These are phyloP conservation scores for Mortierella sp. DNA, from an alignment of 371 early-diverging fungal genomes.

Conservation along the genomic window DNA sequence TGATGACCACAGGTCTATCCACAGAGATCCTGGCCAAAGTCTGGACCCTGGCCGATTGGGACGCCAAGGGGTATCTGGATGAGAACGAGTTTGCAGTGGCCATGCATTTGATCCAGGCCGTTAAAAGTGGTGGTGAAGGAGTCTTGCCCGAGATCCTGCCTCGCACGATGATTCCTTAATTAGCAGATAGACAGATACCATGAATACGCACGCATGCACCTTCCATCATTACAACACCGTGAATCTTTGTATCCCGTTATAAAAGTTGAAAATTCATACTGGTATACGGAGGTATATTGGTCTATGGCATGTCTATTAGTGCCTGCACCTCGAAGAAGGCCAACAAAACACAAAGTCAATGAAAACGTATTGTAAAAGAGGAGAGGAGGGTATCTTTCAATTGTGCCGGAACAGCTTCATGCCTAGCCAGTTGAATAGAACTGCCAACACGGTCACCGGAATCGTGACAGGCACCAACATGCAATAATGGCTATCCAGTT, in stretches of 20 bases:
- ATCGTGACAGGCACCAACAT: constrained; percentile 84
- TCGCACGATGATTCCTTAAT: constrained; percentile 58
- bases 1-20: constrained; percentile 71
- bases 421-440: constrained; percentile 95
- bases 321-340: not conserved
- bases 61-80: constrained; percentile 76
- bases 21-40: constrained; percentile 69
- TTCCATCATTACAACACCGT: no score
- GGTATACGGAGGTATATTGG: not conserved
- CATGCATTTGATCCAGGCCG: constrained; percentile 70
- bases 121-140: constrained; percentile 59
- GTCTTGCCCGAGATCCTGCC: constrained; percentile 64
- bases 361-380: not conserved
- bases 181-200: no score
- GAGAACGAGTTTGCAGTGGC: constrained; percentile 76
- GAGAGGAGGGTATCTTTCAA: constrained; percentile 38
- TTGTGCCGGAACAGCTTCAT: constrained; percentile 95
- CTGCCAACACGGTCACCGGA: constrained; percentile 79
- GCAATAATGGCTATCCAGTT: constrained; percentile 87
- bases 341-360: not conserved
- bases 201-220: no score
- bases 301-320: not conserved
- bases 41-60: constrained; percentile 78
- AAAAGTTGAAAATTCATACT: not conserved
- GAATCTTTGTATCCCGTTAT: not conserved